Base-by-base conservation (phyloP, 768 basidiomycete species). In the Sarcomyxa edulis region DNA sequence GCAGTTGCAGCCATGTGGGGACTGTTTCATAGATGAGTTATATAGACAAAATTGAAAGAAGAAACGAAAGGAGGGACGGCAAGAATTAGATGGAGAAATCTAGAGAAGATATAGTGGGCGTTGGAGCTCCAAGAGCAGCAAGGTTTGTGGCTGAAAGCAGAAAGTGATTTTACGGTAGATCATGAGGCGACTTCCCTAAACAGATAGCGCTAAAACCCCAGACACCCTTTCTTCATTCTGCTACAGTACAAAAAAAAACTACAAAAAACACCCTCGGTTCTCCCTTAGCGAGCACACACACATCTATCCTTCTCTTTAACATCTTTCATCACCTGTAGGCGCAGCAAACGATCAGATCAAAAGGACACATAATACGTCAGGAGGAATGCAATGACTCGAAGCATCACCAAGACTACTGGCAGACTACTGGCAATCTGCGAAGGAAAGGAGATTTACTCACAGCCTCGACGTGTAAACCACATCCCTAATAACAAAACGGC, bases 381-480 rank as follows among this genome's bases (percentile, higher is more conserved):
- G n/a, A n/a, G n/a, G n/a, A n/a, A n/a, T n/a, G n/a, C n/a, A n/a
- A n/a, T n/a, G n/a, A n/a, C n/a, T n/a, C n/a, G n/a, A n/a, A n/a
- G n/a, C n/a, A n/a, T n/a, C n/a, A n/a, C n/a, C n/a, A n/a, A n/a
- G n/a, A n/a, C n/a, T n/a, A n/a, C n/a, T n/a, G n/a, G n/a, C n/a
- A n/a, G n/a, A n/a, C n/a, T n/a, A n/a, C n/a, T n/a, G n/a, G n/a
- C n/a, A n/a, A n/a, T n/a, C n/a, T n/a, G n/a, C n/a, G n/a, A n/a
- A n/a, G n/a, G n/a, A n/a, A n/a, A n/a, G n/a, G n/a, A n/a, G n/a
- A n/a, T n/a, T n/a, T n/a, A 68, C 73, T 70, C 58, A 82, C 84
- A 56, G 61, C 43, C 37, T 84, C 77, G 52, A 71, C 73, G 58
- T 87, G 84, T 42, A 50, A 49, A 7, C 84, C 84, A 45, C 84